A percentile compares a stretch with the other conserved stretches of the same genome.
These are phyloP conservation scores for Fusarium pseudocircinatum DNA, from an alignment of 2,329 filamentous ascomycete genomes.

Conservation along the genomic window DNA sequence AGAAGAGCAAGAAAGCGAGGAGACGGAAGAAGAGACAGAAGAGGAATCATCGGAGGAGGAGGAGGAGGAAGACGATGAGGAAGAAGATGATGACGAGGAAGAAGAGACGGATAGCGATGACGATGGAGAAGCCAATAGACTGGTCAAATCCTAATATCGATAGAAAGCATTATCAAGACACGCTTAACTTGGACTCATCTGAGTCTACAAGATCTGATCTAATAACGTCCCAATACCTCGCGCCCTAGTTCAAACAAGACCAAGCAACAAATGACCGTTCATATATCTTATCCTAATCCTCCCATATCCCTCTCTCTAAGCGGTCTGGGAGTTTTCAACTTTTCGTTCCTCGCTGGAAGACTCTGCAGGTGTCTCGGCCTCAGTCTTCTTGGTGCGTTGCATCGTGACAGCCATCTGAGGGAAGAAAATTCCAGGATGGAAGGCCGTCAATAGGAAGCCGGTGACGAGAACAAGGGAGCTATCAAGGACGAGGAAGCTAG, in stretches of 20 bases:
- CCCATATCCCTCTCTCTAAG: constrained; percentile 19
- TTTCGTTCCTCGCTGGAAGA: constrained; percentile 45
- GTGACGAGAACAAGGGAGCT: constrained; percentile 61
- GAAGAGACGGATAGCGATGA: constrained; percentile 61
- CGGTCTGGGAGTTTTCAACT: constrained; percentile 19
- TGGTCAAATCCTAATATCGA: constrained; percentile 52
- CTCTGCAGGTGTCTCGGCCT: constrained; percentile 41
- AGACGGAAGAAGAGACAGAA: constrained; percentile 62
- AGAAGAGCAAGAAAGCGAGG: constrained; percentile 67
- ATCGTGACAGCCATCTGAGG: constrained; percentile 58
- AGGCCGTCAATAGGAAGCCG: constrained; percentile 59
- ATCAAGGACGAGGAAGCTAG: constrained; percentile 68
- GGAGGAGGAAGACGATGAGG: constrained; percentile 61
- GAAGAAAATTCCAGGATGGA: constrained; percentile 66
- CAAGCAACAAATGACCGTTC: not conserved
- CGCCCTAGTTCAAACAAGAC: not conserved
- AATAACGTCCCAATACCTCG: not conserved
- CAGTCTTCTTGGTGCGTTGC: constrained; percentile 34
- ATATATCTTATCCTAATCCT: not conserved
- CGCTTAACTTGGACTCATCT: constrained; percentile 4
- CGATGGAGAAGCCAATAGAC: constrained; percentile 55
- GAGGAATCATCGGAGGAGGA: constrained; percentile 60
- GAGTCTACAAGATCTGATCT: constrained; percentile 23
- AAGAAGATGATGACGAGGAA: constrained; percentile 59
- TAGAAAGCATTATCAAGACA: constrained; percentile 28